Conservation (phyloP, 768 basidiomycete genomes). For the Xerocomellus amylosporus region DNA sequence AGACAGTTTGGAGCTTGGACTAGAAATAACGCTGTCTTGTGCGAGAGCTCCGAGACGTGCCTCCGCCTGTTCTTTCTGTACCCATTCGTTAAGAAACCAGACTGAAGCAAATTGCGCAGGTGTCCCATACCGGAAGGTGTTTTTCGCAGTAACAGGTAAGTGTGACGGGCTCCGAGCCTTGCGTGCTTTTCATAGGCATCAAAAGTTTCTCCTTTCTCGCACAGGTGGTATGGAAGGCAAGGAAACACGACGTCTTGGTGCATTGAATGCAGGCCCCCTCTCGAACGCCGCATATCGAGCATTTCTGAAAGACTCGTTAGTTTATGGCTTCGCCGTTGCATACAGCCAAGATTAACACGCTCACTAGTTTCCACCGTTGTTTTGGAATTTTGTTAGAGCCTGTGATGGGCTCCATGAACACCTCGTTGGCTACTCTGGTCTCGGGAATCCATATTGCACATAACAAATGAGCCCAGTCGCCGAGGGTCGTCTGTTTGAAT, state of each 20-base stretch:
- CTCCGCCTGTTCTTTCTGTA: constrained; percentile 68
- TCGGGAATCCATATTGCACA: constrained; percentile 99
- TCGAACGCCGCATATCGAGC: constrained; percentile 57
- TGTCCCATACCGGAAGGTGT: constrained; percentile 75
- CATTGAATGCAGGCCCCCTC: constrained; percentile 96
- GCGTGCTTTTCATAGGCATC: constrained; percentile 81
- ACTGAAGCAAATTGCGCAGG: neutral
- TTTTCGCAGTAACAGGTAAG: constrained; percentile 85
- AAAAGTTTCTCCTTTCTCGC: constrained; percentile 83
- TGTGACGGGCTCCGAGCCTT: constrained; percentile 67
- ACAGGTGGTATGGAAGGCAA: constrained; percentile 94
- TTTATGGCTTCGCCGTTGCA: neutral
- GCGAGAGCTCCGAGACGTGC: constrained; percentile 56
- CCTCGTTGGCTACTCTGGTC: constrained; percentile 86
- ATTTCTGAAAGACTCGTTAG: constrained; percentile 42
- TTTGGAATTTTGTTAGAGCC: constrained; percentile 86
- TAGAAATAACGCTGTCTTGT: constrained; percentile 38
- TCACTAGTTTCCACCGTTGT: constrained; percentile 89
- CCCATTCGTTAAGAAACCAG: neutral
- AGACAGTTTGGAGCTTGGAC: constrained; percentile 45
- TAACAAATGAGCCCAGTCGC: constrained; percentile 93
- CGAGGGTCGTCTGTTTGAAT: constrained; percentile 92
- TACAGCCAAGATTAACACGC: constrained; percentile 28
- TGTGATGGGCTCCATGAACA: constrained; percentile 98
- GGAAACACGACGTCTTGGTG: constrained; percentile 82